Evolutionary conservation across 495 filamentous ascomycete species (phyloP).

Genomic region (Neurospora tetrasperma): DNA sequence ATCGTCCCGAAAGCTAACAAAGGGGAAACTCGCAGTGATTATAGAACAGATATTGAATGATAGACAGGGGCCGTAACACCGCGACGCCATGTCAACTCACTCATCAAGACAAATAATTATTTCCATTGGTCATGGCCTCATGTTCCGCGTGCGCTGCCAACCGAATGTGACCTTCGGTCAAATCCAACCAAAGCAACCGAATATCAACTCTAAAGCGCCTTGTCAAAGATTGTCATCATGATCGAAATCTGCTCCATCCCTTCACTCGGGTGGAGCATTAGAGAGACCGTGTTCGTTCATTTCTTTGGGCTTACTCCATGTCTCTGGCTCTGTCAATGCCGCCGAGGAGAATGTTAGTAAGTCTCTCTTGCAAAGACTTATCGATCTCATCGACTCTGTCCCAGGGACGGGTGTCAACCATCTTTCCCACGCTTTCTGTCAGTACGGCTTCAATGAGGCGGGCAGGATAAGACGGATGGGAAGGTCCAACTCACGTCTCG

Average conservation of each 20-base stretch:
- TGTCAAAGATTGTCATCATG: background rate
- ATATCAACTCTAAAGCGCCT: background rate
- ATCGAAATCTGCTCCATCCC: background rate
- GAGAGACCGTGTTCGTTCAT: background rate
- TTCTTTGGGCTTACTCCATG: background rate
- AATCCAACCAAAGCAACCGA: background rate
- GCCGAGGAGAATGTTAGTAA: conserved; percentile 9
- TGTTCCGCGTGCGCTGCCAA: background rate
- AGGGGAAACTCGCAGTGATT: background rate
- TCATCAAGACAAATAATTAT: background rate
- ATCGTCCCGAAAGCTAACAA: background rate
- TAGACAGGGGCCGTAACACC: background rate
- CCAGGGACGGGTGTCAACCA: conserved; percentile 13
- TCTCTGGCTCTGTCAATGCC: conserved; percentile 2
- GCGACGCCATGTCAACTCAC: background rate
- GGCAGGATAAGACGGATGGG: background rate
- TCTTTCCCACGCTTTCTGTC: conserved; percentile 1
- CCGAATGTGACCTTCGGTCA: background rate
- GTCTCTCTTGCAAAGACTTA: conserved; percentile 6
- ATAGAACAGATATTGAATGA: background rate
- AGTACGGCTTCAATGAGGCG: background rate
- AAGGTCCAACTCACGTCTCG: conserved; percentile 7
- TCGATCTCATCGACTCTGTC: conserved; percentile 3
- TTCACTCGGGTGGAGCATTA: background rate
- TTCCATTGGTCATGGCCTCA: background rate